Evolutionary conservation across 805 yeast species (phyloP).

Genomic region (Cyberlindnera mrakii): DNA sequence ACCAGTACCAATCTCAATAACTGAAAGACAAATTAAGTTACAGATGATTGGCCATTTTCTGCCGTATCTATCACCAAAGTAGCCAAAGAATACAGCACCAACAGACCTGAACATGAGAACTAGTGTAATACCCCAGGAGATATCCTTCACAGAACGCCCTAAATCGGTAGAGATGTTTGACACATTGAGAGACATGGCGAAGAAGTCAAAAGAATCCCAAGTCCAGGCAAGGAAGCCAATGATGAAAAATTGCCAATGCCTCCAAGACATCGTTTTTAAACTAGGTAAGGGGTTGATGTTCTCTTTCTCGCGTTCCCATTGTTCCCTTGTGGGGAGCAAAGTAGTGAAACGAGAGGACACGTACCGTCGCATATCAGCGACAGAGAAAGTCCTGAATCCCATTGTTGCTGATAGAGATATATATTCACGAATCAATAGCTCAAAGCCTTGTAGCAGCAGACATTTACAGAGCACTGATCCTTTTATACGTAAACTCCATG

Average conservation of each 20-base stretch:
- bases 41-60: constrained; percentile 51
- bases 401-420: constrained; percentile 1
- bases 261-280: constrained; percentile 38
- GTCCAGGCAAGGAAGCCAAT: constrained; percentile 57
- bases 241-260: constrained; percentile 48
- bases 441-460: no score
- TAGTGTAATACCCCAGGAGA: constrained; percentile 55
- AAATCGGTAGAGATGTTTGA: constrained; percentile 40
- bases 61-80: constrained; percentile 54
- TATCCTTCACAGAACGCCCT: constrained; percentile 38
- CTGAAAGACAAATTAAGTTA: constrained; percentile 40
- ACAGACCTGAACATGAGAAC: constrained; percentile 65
- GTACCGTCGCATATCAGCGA: constrained; percentile 9
- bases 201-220: constrained; percentile 63
- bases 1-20: constrained; percentile 58
- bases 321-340: constrained; percentile 41
- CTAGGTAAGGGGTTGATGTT: constrained; percentile 60
- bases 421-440: no score
- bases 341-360: constrained; percentile 40
- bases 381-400: constrained; percentile 9
- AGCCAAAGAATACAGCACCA: constrained; percentile 57
- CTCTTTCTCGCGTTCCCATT: constrained; percentile 29
- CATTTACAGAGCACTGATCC: no score
- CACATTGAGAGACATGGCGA: constrained; percentile 49
- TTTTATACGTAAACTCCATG: no score